A percentile compares a stretch with the other conserved stretches of the same genome.
Conservation (phyloP, 345 rosid genomes). For the Eucalyptus albens region DNA sequence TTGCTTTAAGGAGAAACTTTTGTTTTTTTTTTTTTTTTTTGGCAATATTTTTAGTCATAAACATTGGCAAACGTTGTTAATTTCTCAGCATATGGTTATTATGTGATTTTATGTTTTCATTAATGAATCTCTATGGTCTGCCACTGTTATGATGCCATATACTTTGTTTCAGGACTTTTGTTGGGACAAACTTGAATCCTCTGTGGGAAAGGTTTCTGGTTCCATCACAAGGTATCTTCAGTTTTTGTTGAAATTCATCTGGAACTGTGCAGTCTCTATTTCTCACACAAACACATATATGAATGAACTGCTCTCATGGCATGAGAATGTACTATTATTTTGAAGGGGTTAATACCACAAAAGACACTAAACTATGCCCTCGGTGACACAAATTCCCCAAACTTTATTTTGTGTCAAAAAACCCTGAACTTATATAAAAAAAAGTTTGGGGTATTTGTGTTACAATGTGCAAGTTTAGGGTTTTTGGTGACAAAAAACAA, state of each 20-base stretch:
- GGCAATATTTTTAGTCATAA: neutral
- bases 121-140: neutral
- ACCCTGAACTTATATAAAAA: neutral
- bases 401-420: neutral
- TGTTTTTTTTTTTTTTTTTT: neutral
- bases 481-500: neutral
- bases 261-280: neutral
- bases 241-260: neutral
- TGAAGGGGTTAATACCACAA: neutral
- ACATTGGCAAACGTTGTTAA: neutral
- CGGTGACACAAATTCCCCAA: neutral
- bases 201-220: constrained; percentile 69
- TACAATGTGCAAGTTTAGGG: neutral
- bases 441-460: neutral
- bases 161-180: constrained; percentile 57
- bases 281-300: neutral
- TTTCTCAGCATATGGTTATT: neutral
- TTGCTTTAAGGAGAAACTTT: neutral
- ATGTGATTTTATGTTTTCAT: neutral
- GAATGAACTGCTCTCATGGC: neutral
- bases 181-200: constrained; percentile 83
- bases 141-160: neutral
- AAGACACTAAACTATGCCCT: neutral
- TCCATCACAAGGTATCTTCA: constrained; percentile 53
- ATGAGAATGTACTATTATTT: neutral